phyloP scores from a whole-genome alignment of 352 stramenopile genomes.

The Phytopythium helicoides region DNA sequence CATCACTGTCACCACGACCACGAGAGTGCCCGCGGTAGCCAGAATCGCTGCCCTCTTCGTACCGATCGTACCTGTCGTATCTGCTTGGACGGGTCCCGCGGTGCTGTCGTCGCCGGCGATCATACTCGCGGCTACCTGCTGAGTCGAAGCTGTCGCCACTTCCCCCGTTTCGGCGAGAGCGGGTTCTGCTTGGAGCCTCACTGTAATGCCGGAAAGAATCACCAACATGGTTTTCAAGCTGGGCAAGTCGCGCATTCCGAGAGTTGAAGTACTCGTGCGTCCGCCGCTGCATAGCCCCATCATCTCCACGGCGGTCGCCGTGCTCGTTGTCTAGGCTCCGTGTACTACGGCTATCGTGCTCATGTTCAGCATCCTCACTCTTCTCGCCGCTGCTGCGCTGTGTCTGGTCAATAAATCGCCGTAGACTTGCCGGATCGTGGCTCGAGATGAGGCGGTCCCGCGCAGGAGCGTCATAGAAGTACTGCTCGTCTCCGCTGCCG shows the following conservation, averaged over 20 bases:
- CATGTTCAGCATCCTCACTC: neutral
- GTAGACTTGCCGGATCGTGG: slow-evolving; percentile 7
- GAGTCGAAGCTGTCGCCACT: neutral
- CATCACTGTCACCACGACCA: neutral
- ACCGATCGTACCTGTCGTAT: neutral
- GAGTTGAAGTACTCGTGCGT: slow-evolving; percentile 28
- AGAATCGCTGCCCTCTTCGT: neutral
- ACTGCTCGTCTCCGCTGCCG: neutral
- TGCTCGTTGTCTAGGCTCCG: neutral
- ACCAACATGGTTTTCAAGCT: slow-evolving; percentile 11
- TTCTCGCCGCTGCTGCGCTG: slow-evolving; percentile 1
- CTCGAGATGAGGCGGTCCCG: slow-evolving; percentile 7
- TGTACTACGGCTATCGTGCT: slow-evolving; percentile 1
- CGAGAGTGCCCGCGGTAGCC: neutral
- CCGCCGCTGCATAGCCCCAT: slow-evolving; percentile 11
- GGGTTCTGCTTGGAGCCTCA: neutral
- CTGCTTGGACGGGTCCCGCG: neutral
- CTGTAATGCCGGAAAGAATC: neutral
- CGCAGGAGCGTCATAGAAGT: neutral
- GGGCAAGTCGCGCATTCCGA: slow-evolving; percentile 22
- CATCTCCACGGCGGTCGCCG: neutral
- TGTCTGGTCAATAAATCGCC: slow-evolving; percentile 1
- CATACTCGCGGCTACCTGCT: neutral
- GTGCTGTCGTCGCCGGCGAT: neutral
- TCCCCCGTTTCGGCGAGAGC: neutral